A percentile compares a stretch with the other conserved stretches of the same genome.
Conservation (phyloP, 139 green algal species). For the Chlorella vulgaris region DNA sequence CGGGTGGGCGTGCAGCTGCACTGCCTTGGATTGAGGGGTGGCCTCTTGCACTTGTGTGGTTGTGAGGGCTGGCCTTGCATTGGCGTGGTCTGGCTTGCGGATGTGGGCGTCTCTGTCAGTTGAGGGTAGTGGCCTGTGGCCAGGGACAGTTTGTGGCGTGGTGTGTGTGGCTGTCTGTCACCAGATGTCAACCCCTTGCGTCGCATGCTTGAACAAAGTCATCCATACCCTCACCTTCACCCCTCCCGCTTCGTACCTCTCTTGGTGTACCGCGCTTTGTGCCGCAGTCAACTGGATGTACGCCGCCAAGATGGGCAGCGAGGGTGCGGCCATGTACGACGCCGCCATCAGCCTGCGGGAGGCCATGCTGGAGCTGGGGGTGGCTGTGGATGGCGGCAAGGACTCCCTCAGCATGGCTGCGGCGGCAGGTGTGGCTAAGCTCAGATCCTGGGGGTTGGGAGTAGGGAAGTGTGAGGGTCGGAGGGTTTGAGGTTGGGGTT, state of each 20-base stretch:
- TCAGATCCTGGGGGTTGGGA: not conserved
- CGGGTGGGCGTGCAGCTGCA: not conserved
- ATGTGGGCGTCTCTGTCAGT: too few relatives aligned
- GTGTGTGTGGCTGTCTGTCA: too few relatives aligned
- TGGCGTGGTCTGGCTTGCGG: too few relatives aligned
- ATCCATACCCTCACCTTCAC: not conserved
- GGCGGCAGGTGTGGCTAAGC: conserved; percentile 46
- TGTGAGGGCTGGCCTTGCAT: too few relatives aligned
- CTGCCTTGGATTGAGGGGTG: not conserved
- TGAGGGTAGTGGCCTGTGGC: too few relatives aligned
- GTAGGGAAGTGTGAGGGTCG: too few relatives aligned
- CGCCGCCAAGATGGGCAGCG: conserved; percentile 95
- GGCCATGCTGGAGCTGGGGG: conserved; percentile 78
- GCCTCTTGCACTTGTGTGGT: too few relatives aligned
- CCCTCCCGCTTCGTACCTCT: too few relatives aligned
- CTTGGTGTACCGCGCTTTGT: not conserved
- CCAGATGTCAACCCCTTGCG: not conserved
- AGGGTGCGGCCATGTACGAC: conserved; percentile 97
- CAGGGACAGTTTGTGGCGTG: too few relatives aligned
- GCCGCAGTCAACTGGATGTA: conserved; percentile 99
- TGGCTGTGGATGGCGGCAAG: conserved; percentile 98
- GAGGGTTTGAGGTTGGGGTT: too few relatives aligned
- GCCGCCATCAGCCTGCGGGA: conserved; percentile 79
- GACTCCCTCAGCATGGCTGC: conserved; percentile 98
- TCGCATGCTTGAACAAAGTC: not conserved